These are phyloP conservation scores for Porcisia hertigi DNA, from an alignment of 208 protist genomes.

Conservation along the genomic window DNA sequence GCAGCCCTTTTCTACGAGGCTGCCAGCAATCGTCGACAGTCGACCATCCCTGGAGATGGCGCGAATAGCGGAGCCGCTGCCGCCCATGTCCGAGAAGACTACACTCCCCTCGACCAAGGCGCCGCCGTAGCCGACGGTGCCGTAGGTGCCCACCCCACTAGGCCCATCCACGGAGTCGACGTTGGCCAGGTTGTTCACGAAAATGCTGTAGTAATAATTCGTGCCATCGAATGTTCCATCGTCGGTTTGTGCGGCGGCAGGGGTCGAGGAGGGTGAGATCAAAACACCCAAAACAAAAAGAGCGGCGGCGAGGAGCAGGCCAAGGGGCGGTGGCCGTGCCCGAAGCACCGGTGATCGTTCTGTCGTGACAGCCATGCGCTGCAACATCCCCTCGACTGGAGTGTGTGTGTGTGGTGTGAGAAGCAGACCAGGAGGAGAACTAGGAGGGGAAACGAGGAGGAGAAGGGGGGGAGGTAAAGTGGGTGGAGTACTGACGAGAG, in stretches of 20 bases:
- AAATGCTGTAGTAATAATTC: conserved; percentile 40
- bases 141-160: conserved; percentile 46
- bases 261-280: background rate
- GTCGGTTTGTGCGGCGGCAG: conserved; percentile 5
- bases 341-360: background rate
- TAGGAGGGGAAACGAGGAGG: background rate
- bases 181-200: conserved; percentile 9
- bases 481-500: background rate
- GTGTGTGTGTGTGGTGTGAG: background rate
- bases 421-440: background rate
- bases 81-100: conserved; percentile 60
- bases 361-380: background rate
- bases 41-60: conserved; percentile 25
- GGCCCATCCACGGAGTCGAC: conserved; percentile 35
- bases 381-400: background rate
- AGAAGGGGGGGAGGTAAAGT: background rate
- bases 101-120: conserved; percentile 15
- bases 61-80: conserved; percentile 48
- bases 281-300: background rate
- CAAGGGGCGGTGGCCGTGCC: background rate
- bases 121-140: conserved; percentile 28
- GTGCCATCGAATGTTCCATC: conserved; percentile 15
- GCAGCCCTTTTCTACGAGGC: conserved; percentile 22
- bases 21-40: conserved; percentile 56
- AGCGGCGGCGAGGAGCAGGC: background rate